phyloP scores from a whole-genome alignment of 2,329 filamentous ascomycete genomes.

The Stagonosporopsis chrysanthemi region DNA sequence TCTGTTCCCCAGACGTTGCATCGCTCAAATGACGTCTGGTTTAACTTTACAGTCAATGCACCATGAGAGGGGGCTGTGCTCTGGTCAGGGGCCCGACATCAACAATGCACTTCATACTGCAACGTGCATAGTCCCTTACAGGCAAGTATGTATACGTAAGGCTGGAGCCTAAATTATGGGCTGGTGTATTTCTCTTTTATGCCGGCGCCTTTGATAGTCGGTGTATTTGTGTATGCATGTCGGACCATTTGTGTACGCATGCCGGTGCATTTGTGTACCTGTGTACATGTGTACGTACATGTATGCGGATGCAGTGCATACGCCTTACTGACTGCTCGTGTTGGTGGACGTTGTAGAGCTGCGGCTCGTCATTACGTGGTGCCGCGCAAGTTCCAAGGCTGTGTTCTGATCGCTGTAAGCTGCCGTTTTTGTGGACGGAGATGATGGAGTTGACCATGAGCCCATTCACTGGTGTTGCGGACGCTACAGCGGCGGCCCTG shows the following conservation, averaged over 20 bases:
- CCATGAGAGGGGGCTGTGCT: constrained; percentile 10
- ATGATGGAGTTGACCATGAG: constrained; percentile 4
- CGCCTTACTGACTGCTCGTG: not conserved
- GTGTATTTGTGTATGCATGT: not conserved
- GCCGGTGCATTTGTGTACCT: not conserved
- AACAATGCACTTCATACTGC: constrained; percentile 5
- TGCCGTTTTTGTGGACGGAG: constrained; percentile 6
- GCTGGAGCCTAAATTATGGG: not conserved
- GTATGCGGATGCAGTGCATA: not conserved
- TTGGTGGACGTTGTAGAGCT: constrained; percentile 2
- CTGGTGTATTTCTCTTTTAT: not conserved
- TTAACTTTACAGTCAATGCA: constrained; percentile 8
- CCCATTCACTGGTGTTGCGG: constrained; percentile 25
- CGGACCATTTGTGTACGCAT: too few relatives aligned
- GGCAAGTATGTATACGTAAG: not conserved
- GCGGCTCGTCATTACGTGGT: constrained; percentile 20
- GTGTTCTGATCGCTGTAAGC: constrained; percentile 12
- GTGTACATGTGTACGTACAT: not conserved
- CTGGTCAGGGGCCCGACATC: not conserved
- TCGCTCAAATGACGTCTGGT: not conserved
- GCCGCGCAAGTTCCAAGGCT: constrained; percentile 24
- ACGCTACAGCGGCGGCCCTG: constrained; percentile 25
- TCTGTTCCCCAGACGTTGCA: not conserved
- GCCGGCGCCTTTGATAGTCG: not conserved
- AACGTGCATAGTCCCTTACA: constrained; percentile 7